Evolutionary conservation across 495 filamentous ascomycete genomes (phyloP), one percentile per base, ranked within the genome.

Genomic region (Aspergillus haitiensis): DNA sequence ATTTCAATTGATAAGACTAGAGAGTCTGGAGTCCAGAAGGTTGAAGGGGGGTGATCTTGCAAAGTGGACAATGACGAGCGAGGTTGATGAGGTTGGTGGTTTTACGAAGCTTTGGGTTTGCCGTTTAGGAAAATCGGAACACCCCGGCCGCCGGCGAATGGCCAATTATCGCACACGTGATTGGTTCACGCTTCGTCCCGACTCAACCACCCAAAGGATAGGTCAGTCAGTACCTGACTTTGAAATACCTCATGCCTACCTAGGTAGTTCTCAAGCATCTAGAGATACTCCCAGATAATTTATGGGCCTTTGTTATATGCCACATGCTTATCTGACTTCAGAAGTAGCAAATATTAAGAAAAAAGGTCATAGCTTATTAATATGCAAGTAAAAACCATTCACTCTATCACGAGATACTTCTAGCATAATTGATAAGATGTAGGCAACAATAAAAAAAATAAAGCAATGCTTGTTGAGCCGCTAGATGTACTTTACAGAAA

Each of bases 81-180:
- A 72, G 66, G 64, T 72, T 65, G 61, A 55, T 66, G 70, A 69
- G 58, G 60, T 61, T 70, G 65, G 69, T 72, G 70, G 72, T 72
- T 78, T 74, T 75, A 67, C 66, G 72, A 75, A 67, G 63, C 64
- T 66, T 48, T 62, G 63, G 60, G 44, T 65, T 64, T 67, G 56
- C 69, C 64, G 65, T 65, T 61, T 68, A 70, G 70, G 72, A 76
- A 76, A 75, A 76, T 75, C 75, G 75, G 75, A 73, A 75, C 63
- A 65, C 69, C 68, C 72, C 75, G 75, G 75, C 74, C 72, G 70
- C 70, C 72, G 75, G 60, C 69, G 71, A 73, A 65, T 66, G 59
- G 49, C 44, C 66, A 74, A 79, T 78, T 78, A 67, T 74, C 68
- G 65, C 56, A 58, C 74, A 75, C 74, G 71, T 79, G 77, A 79